Evolutionary conservation across 2,329 filamentous ascomycete species (phyloP).

Genomic region (Colletotrichum sp.): DNA sequence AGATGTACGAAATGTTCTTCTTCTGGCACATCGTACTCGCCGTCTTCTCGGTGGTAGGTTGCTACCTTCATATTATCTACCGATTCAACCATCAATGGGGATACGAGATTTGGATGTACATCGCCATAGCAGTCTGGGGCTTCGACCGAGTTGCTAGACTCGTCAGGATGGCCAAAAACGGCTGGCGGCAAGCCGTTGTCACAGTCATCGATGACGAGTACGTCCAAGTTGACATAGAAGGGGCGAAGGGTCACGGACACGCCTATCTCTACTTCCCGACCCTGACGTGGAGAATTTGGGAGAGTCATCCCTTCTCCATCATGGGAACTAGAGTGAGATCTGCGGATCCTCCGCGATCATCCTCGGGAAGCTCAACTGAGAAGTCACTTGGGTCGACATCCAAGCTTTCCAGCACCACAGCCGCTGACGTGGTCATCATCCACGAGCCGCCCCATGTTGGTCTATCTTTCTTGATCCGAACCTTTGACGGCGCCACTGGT

Average conservation of each 20-base stretch:
- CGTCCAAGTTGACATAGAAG: conserved; percentile 46
- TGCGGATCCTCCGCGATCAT: neutral
- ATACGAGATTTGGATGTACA: conserved; percentile 48
- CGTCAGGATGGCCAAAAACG: conserved; percentile 39
- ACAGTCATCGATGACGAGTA: conserved; percentile 35
- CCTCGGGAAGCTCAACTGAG: neutral
- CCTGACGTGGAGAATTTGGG: conserved; percentile 47
- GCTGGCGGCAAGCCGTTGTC: conserved; percentile 39
- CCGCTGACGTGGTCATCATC: neutral
- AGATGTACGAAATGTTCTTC: conserved; percentile 46
- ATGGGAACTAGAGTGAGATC: neutral
- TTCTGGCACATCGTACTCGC: conserved; percentile 42
- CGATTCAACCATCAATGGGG: conserved; percentile 39
- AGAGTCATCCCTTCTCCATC: conserved; percentile 59
- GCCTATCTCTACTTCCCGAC: conserved; percentile 57
- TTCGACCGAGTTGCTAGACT: conserved; percentile 50
- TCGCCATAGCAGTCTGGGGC: conserved; percentile 30
- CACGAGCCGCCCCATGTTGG: neutral
- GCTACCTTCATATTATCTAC: conserved; percentile 41
- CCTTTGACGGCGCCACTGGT: neutral
- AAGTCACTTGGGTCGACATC: neutral
- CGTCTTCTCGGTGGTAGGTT: conserved; percentile 42
- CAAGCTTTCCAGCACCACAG: neutral
- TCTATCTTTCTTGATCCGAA: neutral
- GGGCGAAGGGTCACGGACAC: conserved; percentile 41